A percentile compares a stretch with the other conserved stretches of the same genome.
phyloP scores from a whole-genome alignment of 2,329 filamentous ascomycete species.

The Ophiocordyceps robertsii region DNA sequence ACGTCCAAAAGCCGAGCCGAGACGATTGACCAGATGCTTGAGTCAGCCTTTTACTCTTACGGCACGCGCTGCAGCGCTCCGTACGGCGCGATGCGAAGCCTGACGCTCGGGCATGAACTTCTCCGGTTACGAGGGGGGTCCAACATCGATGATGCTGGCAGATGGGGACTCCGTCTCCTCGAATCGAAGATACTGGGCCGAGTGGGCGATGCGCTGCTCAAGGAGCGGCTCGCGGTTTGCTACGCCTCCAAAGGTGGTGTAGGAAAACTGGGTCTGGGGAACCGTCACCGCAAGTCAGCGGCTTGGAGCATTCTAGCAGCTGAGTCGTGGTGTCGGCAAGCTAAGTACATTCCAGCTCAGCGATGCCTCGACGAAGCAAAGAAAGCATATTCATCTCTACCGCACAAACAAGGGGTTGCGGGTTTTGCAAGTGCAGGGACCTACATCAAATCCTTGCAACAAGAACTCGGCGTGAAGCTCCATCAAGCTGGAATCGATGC shows the following conservation, averaged over 20 bases:
- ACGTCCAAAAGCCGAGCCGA: conserved; percentile 68
- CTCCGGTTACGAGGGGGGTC: conserved; percentile 67
- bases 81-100: conserved; percentile 67
- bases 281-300: conserved; percentile 69
- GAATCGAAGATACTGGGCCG: conserved; percentile 64
- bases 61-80: conserved; percentile 68
- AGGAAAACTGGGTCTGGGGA: conserved; percentile 54
- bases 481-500: conserved; percentile 20
- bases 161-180: conserved; percentile 69
- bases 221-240: conserved; percentile 74
- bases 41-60: conserved; percentile 87
- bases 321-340: conserved; percentile 69
- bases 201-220: conserved; percentile 69
- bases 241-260: conserved; percentile 62
- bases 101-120: conserved; percentile 68
- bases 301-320: conserved; percentile 78
- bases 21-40: conserved; percentile 73
- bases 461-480: conserved; percentile 33
- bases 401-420: conserved; percentile 35
- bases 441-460: conserved; percentile 38
- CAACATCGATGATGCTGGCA: conserved; percentile 73
- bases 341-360: conserved; percentile 66
- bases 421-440: conserved; percentile 36
- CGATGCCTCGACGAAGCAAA: conserved; percentile 60
- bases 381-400: conserved; percentile 36